A percentile compares a stretch with the other conserved stretches of the same genome.
These are phyloP conservation scores for Myriangium duriaei DNA, from an alignment of 2,329 filamentous ascomycete species.

Conservation along the genomic window DNA sequence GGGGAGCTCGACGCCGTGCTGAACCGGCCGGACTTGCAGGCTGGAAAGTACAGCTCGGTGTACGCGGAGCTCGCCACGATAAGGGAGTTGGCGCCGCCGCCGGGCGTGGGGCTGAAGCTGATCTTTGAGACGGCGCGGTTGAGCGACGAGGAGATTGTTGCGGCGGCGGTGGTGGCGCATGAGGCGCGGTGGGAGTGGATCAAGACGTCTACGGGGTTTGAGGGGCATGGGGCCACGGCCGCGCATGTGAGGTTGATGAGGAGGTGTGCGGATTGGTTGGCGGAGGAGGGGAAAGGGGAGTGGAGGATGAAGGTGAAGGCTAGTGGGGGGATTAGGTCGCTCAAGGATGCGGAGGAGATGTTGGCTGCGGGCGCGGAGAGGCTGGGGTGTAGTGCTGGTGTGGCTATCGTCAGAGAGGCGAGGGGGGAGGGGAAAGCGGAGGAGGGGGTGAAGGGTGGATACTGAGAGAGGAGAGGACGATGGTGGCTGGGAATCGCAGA, in stretches of 20 bases:
- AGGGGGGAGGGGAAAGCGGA: constrained; percentile 16
- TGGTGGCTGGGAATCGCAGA: no score
- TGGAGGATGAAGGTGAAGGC: constrained; percentile 43
- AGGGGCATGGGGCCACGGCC: constrained; percentile 40
- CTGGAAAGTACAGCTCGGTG: constrained; percentile 32
- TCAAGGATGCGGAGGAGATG: constrained; percentile 41
- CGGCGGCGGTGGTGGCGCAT: constrained; percentile 39
- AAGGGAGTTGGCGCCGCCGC: constrained; percentile 32
- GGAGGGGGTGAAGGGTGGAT: not conserved
- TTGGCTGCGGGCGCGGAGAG: constrained; percentile 43
- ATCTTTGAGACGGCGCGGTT: constrained; percentile 48
- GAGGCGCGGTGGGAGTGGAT: constrained; percentile 45
- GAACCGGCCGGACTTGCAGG: constrained; percentile 37
- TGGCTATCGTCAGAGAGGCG: constrained; percentile 42
- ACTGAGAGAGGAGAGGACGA: not conserved
- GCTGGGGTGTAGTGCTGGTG: constrained; percentile 43
- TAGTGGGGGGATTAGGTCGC: constrained; percentile 42
- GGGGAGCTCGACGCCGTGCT: constrained; percentile 48
- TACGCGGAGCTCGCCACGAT: constrained; percentile 42
- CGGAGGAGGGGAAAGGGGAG: constrained; percentile 18
- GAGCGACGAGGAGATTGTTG: constrained; percentile 36
- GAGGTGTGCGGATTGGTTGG: constrained; percentile 33
- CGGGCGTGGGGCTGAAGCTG: constrained; percentile 38
- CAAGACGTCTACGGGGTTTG: constrained; percentile 49
- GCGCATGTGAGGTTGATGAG: constrained; percentile 44